Conservation (phyloP, 208 protist genomes). For the Spongospora subterranea region DNA sequence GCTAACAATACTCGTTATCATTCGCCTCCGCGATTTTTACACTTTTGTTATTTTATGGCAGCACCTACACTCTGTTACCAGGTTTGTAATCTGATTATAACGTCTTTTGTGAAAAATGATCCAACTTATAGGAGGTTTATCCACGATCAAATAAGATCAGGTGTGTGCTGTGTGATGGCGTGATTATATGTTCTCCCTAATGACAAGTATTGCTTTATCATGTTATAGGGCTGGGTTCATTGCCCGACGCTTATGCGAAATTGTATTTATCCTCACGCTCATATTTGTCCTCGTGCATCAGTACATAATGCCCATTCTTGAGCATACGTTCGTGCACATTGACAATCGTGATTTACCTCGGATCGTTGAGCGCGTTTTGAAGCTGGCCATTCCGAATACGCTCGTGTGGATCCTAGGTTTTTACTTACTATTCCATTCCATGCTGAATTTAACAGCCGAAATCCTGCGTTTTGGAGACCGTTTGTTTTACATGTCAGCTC, state of each 20-base stretch:
- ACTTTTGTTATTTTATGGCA: background rate
- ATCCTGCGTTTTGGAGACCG: constrained; percentile 31
- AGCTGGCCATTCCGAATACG: constrained; percentile 39
- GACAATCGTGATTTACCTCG: constrained; percentile 41
- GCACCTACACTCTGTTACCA: constrained; percentile 47
- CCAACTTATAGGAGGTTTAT: background rate
- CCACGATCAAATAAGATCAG: constrained; percentile 4
- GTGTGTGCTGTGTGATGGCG: no score
- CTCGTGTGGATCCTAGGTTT: background rate
- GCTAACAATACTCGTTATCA: background rate
- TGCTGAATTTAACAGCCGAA: constrained; percentile 45
- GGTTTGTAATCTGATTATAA: background rate
- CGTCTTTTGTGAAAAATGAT: background rate
- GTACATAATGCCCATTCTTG: constrained; percentile 22
- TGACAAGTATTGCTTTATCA: background rate
- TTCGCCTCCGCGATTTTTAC: background rate
- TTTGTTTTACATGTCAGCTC: constrained; percentile 11
- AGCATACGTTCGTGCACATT: constrained; percentile 13
- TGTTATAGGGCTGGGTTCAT: background rate
- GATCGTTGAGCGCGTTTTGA: constrained; percentile 7
- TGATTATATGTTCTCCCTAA: background rate
- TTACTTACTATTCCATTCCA: constrained; percentile 38
- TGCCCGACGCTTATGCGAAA: constrained; percentile 17
- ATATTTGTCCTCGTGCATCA: constrained; percentile 10
- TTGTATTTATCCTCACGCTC: constrained; percentile 41